phyloP scores from a whole-genome alignment of 78 protist genomes.

The Chrysochromulina parva region DNA sequence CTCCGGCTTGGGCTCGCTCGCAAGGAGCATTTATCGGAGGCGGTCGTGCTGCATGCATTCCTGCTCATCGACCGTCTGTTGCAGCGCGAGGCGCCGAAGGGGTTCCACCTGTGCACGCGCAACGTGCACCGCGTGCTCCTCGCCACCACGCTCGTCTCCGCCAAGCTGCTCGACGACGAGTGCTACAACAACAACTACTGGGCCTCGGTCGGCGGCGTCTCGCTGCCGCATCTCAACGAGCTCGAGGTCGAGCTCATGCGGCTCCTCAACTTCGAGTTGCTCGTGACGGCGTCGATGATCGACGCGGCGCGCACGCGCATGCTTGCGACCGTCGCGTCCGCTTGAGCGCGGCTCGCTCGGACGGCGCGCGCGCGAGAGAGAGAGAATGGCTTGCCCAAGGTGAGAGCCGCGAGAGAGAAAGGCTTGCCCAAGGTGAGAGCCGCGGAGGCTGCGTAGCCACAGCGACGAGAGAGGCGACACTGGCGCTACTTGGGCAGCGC shows the following conservation, averaged over 20 bases:
- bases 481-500: no score
- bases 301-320: no score
- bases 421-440: no score
- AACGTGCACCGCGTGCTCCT: constrained; percentile 21
- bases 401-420: no score
- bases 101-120: background rate
- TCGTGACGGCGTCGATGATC: background rate
- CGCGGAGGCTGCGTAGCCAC: no score
- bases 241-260: background rate
- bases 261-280: background rate
- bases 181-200: background rate
- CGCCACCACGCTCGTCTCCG: background rate
- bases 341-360: no score
- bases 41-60: background rate
- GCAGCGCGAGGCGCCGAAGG: background rate
- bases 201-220: constrained; percentile 1
- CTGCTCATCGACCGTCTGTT: background rate
- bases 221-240: background rate
- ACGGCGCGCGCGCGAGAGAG: no score
- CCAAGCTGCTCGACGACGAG: constrained; percentile 2
- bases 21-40: background rate
- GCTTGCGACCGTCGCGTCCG: no score
- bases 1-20: background rate
- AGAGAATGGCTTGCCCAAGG: no score
- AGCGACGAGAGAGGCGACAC: no score